Conservation (phyloP, 495 filamentous ascomycete genomes). For the Penicillium subrubescens region DNA sequence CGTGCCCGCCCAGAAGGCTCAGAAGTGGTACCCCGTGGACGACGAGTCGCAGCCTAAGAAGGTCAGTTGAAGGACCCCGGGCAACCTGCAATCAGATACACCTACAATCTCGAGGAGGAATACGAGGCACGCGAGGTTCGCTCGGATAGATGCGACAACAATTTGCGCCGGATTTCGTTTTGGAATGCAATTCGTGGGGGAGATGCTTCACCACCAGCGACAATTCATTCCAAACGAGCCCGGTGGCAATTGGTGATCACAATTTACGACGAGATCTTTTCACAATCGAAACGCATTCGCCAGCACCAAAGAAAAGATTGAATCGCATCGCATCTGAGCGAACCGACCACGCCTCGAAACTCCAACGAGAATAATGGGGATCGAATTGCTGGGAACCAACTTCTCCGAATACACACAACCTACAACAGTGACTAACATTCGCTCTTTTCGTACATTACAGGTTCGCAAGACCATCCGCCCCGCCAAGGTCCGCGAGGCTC, state of each 20-base stretch:
- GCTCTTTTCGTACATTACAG: slow-evolving; percentile 51
- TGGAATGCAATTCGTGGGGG: slow-evolving; percentile 11
- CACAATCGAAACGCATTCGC: not conserved
- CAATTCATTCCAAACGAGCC: slow-evolving; percentile 10
- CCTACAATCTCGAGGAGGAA: slow-evolving; percentile 15
- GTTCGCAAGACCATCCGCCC: slow-evolving; percentile 91
- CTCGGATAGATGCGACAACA: slow-evolving; percentile 39
- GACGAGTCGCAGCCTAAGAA: slow-evolving; percentile 89
- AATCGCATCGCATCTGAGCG: slow-evolving; percentile 11
- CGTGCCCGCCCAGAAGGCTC: slow-evolving; percentile 89
- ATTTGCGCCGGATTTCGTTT: slow-evolving; percentile 24
- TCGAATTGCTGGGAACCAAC: slow-evolving; percentile 2
- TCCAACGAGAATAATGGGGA: not conserved
- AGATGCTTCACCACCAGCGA: not conserved
- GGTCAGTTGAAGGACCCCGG: slow-evolving; percentile 61
- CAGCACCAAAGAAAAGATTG: slow-evolving; percentile 7
- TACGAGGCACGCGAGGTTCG: slow-evolving; percentile 25
- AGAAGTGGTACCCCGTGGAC: slow-evolving; percentile 99
- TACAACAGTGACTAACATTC: slow-evolving; percentile 37
- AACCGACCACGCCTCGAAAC: slow-evolving; percentile 1
- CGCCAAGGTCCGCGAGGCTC: slow-evolving; percentile 78
- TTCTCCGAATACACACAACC: not conserved
- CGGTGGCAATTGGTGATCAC: slow-evolving; percentile 14
- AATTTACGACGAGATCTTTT: slow-evolving; percentile 6
- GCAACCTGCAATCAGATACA: slow-evolving; percentile 18